Percentiles rank a stretch among this genome's conserved stretches.
Conservation (phyloP, 257 asterid genomes). For the Solanum pennellii region DNA sequence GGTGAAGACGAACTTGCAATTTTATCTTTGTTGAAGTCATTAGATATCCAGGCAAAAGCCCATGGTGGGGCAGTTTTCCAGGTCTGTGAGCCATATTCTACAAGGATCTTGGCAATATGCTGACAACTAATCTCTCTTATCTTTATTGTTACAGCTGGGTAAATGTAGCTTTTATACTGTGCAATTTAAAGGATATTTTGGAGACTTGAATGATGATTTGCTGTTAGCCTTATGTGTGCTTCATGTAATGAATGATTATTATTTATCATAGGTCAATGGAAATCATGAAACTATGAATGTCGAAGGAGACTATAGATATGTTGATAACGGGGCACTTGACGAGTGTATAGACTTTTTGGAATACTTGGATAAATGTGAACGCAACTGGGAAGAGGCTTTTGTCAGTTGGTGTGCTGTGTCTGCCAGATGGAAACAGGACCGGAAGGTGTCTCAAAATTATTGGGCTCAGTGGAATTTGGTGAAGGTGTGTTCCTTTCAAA, state of each 20-base stretch:
- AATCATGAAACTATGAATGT: slow-evolving; percentile 97
- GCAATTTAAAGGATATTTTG: not conserved
- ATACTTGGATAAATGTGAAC: slow-evolving; percentile 55
- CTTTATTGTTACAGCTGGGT: not conserved
- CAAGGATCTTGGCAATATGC: not conserved
- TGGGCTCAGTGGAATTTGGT: slow-evolving; percentile 83
- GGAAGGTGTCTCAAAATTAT: slow-evolving; percentile 30
- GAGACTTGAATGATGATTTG: not conserved
- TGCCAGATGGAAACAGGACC: slow-evolving; percentile 41
- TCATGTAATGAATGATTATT: not conserved
- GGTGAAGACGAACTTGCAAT: slow-evolving; percentile 97
- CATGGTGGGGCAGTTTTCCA: slow-evolving; percentile 97
- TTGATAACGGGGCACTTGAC: slow-evolving; percentile 64
- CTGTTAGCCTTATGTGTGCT: not conserved
- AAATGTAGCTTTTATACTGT: not conserved
- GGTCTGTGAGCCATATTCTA: slow-evolving; percentile 22
- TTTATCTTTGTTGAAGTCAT: slow-evolving; percentile 66
- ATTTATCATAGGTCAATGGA: slow-evolving; percentile 61
- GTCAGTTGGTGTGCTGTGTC: slow-evolving; percentile 59
- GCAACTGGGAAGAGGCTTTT: slow-evolving; percentile 87
- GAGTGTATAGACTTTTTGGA: slow-evolving; percentile 79
- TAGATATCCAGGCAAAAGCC: slow-evolving; percentile 79
- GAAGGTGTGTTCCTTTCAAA: slow-evolving; percentile 46
- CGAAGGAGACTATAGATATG: slow-evolving; percentile 87
- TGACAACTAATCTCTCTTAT: not conserved